These are phyloP conservation scores for Pseudofabraea citricarpa DNA, from an alignment of 2,329 filamentous ascomycete genomes.

Conservation along the genomic window DNA sequence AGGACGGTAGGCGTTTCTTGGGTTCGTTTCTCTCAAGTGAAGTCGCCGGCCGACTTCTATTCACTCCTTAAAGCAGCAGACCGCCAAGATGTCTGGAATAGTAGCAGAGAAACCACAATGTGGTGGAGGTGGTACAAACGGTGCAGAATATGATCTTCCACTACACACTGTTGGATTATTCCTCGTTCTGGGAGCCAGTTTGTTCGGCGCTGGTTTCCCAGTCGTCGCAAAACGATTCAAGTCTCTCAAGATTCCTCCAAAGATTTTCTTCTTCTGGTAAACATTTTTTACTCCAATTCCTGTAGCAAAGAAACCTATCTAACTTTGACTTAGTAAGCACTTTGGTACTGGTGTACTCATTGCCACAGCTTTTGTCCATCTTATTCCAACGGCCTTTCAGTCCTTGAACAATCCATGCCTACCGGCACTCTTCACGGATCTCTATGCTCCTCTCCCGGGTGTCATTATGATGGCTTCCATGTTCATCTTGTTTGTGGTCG, in stretches of 20 bases:
- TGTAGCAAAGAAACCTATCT: too few relatives aligned
- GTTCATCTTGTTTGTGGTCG: constrained; percentile 44
- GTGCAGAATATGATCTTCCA: constrained; percentile 54
- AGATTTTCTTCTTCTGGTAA: constrained; percentile 61
- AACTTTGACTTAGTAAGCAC: too few relatives aligned
- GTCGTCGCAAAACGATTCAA: constrained; percentile 51
- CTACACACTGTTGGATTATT: constrained; percentile 55
- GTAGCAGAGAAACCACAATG: constrained; percentile 11
- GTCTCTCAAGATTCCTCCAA: constrained; percentile 41
- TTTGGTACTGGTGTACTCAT: constrained; percentile 77
- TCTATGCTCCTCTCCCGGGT: constrained; percentile 42
- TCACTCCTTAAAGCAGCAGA: too few relatives aligned
- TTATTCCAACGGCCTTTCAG: constrained; percentile 65
- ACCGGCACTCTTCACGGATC: constrained; percentile 37
- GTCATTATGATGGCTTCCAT: constrained; percentile 40
- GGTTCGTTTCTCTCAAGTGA: too few relatives aligned
- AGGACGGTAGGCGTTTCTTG: too few relatives aligned
- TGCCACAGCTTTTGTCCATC: too few relatives aligned
- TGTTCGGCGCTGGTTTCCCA: constrained; percentile 55
- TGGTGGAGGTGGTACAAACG: constrained; percentile 8
- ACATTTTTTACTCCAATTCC: too few relatives aligned
- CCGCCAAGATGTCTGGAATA: too few relatives aligned
- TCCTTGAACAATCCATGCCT: constrained; percentile 63
- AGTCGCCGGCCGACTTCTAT: too few relatives aligned
- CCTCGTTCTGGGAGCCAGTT: constrained; percentile 4